Base-by-base conservation (phyloP, 345 rosid genomes). In the Crucihimalaya himalaica region DNA sequence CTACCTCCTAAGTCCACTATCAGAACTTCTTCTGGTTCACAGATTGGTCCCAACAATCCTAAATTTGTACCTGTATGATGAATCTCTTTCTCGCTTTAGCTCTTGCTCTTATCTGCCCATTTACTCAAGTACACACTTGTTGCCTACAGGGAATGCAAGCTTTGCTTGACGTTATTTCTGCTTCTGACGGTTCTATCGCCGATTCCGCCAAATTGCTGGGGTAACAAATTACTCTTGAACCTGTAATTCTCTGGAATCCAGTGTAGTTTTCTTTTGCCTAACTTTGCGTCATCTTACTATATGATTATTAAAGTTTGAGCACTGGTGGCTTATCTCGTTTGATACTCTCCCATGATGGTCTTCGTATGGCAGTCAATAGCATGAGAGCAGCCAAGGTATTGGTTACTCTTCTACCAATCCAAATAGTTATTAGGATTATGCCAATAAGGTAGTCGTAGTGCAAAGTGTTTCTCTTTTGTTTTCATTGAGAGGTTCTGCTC, bases 321-420 rank as follows among this genome's bases (percentile, higher is more conserved):
- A 88, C 98, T 32, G 99, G 99, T 74, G 97, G 88, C n/a, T 70
- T 95, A 40, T 92, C 98, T 29, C 87, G 97, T 54, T 79, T 92
- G 85, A 83, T 95, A 76, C 85, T 92, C 19, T 90, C 94, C 1
- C 86, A 92, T 79, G 98, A 90, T 78, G 79, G 90, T 81, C 96
- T 95, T 68, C 81, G 97, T 46, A 73, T 82, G 85, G 92, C 92
- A 5, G 97, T 86, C 31, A 95, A 92, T 74, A 91, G 85, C 62
- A 77, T 90, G 68, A 84, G 99, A 76, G 75, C 79, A 69, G 81
- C 89, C 57, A 88, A 95, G 98, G 97, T 95, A 68, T 39, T 45
- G 15, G 20, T 50, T 42, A 0, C 42, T 58, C 37, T 55, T 12
- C 1, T 35, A 4, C n/a, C 56, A 37, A 46, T 46, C 48, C 48